phyloP scores from a whole-genome alignment of 257 asterid genomes.

The Capsicum chinense region DNA sequence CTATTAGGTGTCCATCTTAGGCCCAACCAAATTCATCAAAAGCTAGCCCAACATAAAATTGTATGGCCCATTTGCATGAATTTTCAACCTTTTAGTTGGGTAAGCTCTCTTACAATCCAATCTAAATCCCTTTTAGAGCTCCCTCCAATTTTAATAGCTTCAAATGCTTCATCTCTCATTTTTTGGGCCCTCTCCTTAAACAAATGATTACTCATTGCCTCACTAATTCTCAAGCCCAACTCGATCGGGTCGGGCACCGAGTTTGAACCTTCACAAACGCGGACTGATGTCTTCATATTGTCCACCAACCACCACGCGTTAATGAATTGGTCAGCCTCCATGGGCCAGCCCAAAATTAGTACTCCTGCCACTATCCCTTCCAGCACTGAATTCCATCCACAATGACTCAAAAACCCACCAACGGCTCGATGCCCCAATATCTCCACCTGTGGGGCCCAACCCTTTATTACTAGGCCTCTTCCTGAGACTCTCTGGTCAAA shows the following conservation, averaged over 20 bases:
- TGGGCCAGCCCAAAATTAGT: conserved; percentile 81
- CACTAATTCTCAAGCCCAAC: conserved; percentile 49
- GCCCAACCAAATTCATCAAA: not conserved
- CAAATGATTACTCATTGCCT: conserved; percentile 47
- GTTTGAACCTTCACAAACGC: conserved; percentile 52
- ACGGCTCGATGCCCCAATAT: conserved; percentile 66
- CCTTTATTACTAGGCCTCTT: conserved; percentile 55
- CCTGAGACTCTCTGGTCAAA: conserved; percentile 56
- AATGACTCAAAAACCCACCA: conserved; percentile 73
- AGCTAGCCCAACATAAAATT: not conserved
- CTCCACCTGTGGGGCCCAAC: conserved; percentile 75
- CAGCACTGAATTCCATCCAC: conserved; percentile 79
- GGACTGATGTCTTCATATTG: conserved; percentile 45
- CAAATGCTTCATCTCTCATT: conserved; percentile 48
- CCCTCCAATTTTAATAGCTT: conserved; percentile 57
- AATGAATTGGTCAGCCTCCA: conserved; percentile 86
- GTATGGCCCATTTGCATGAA: not conserved
- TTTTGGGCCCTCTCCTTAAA: conserved; percentile 55
- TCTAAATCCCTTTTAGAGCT: conserved; percentile 55
- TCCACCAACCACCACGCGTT: conserved; percentile 60
- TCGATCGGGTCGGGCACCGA: conserved; percentile 58
- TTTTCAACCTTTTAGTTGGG: conserved; percentile 25
- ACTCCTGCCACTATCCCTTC: conserved; percentile 64
- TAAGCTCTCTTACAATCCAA: conserved; percentile 46
- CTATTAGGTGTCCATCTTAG: not conserved